Base-by-base conservation (phyloP, 2,329 filamentous ascomycete species). In the Akanthomyces lecanii region DNA sequence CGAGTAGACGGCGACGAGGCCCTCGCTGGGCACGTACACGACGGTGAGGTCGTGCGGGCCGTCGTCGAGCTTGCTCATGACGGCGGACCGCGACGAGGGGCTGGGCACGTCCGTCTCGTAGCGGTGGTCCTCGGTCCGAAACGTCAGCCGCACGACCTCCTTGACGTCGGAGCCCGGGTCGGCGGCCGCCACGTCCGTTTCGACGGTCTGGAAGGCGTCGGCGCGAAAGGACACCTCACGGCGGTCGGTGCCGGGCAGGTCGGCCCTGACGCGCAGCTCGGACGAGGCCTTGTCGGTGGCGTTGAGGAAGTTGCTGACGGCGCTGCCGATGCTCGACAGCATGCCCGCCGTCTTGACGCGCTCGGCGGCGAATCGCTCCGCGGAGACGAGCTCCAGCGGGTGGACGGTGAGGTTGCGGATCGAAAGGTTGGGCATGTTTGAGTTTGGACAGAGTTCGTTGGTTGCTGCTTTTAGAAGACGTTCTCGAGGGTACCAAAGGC, bases 391-490 rank as follows among this genome's bases (percentile, higher is more conserved):
- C 68, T 88, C 85, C 62, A 97, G 79, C n/a, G 86, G 82, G 55
- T 84, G 87, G 63, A 85, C 80, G 51, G 91, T 94, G 67, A 96
- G 79, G 75, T 97, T 97, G 70, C 93, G 91, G 70, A 97, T 85
- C 5, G 84, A 90, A 68, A 97, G 78, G 63, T 77, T 75, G 21
- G 78, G 75, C 81, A 84, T 84, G 63, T 63, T 66, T 23, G 16
- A 28, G 48, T 28, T 51, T 6, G 25, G 10, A 4, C 3, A 10
- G 25, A 30, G 28, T 1, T n/a, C 5, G 51, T 18, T 18, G 8
- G 14, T 30, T 30, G 14, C 18, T 51, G 25, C 14, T 51, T 30
- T 10, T n/a, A 11, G 33, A 11, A 30, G 6, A 30, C 28, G 28
- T 36, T 36, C 10, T 36, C 33, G 33, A 36, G 33, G 28, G 28